These are phyloP conservation scores for Hibiscus trionum DNA, from an alignment of 345 rosid species.

Conservation along the genomic window DNA sequence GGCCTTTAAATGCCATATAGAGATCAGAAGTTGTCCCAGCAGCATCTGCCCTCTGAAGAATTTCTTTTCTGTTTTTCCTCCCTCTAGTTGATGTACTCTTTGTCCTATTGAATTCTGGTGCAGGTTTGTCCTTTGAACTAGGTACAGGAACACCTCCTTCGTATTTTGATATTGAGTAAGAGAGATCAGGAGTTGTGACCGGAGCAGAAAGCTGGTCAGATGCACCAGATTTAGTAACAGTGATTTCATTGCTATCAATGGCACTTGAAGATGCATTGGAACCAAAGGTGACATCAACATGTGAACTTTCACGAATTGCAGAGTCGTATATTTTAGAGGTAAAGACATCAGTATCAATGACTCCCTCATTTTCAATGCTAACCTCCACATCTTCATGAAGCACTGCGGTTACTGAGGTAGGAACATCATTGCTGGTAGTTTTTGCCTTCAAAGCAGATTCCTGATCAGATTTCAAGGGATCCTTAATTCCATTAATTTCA, in stretches of 20 bases:
- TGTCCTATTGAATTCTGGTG: conserved; percentile 32
- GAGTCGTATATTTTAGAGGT: conserved; percentile 24
- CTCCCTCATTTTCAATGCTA: conserved; percentile 16
- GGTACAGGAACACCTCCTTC: conserved; percentile 26
- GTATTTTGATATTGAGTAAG: conserved; percentile 22
- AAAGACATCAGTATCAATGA: conserved; percentile 22
- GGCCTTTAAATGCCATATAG: conserved; percentile 84
- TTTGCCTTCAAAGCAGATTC: conserved; percentile 16
- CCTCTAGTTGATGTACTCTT: conserved; percentile 32
- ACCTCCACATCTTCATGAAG: conserved; percentile 21
- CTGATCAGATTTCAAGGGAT: conserved; percentile 16
- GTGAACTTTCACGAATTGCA: conserved; percentile 16
- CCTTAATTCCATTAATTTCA: conserved; percentile 16
- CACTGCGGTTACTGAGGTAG: conserved; percentile 19
- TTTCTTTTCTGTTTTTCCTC: conserved; percentile 61
- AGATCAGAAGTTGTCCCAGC: conserved; percentile 79
- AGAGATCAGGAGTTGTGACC: conserved; percentile 21
- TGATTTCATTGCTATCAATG: conserved; percentile 2
- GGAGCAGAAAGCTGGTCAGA: conserved; percentile 23
- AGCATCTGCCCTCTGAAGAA: conserved; percentile 88
- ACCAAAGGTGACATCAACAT: conserved; percentile 9
- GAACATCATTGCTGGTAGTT: conserved; percentile 18
- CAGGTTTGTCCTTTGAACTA: conserved; percentile 43
- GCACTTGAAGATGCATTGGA: conserved; percentile 14
- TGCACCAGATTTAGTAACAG: conserved; percentile 13